Evolutionary conservation across 345 rosid species (phyloP), one percentile per base, ranked within the genome.

Genomic region (Citrus reticulata): DNA sequence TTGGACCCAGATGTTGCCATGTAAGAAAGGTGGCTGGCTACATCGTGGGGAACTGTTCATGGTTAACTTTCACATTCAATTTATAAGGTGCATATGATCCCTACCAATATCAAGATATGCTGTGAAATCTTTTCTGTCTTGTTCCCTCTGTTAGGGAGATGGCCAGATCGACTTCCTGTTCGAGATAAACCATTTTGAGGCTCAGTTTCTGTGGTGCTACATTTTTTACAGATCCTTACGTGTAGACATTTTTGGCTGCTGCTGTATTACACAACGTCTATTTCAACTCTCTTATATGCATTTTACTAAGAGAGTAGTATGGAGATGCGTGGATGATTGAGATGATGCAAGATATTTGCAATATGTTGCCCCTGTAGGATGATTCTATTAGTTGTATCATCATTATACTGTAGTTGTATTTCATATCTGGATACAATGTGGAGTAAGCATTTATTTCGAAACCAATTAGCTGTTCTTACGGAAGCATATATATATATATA

Each of bases 1-100:
- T 82, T 91, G 85, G 95, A 91, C 80, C 95, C 95, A 42, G 92
- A 91, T 82, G 83, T 90, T 81, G 88, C 95, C 1, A 88, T 89
- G 91, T 91, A 78, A 80, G 79, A 25, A 9, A 34, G 27, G 10
- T 61, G n/a, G 46, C 74, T 37, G 13, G 39, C 19, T 35, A 22
- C 19, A 39, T n/a, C 6, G 22, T 70, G 35, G 30, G 63, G 27
- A 8, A 46, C 14, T 61, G 63, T 55, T 17, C 22, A 57, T 6
- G 9, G 68, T 17, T 9, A 24, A 22, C 4, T 5, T 64, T 37
- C 30, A 22, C 22, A 37, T 34, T 30, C 24, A 37, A 24, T 24
- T 6, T 5, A 5, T 49, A 7, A 62, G 46, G 27, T 57, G 57
- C 64, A 35, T 54, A 25, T 19, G 32, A 35, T 30, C 60, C 29